Evolutionary conservation across 164 flowering plant species (phyloP).

Genomic region (Vitis riparia): DNA sequence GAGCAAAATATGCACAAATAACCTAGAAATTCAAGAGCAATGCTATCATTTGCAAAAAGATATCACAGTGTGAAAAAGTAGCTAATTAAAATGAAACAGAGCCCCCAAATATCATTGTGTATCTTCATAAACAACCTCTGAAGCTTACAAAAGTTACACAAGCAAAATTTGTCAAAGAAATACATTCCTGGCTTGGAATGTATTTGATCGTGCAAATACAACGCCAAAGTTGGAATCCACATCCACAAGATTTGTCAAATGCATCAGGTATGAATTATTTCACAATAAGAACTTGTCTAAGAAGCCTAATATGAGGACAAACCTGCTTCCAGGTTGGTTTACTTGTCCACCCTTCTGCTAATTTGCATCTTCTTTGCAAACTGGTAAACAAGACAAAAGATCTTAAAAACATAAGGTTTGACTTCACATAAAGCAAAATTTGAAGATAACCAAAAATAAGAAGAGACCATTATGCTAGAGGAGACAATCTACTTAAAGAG

Average conservation of each 20-base stretch:
- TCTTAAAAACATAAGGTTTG: slow-evolving; percentile 14
- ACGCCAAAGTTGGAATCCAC: not conserved
- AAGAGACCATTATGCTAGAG: not conserved
- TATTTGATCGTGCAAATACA: not conserved
- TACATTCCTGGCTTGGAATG: not conserved
- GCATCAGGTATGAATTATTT: not conserved
- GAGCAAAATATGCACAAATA: too few species aligned
- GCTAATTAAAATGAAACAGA: too few species aligned
- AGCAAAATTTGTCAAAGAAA: not conserved
- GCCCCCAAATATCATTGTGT: too few species aligned
- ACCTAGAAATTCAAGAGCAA: too few species aligned
- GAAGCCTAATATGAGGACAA: slow-evolving; percentile 5
- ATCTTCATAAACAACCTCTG: not conserved
- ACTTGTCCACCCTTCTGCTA: slow-evolving; percentile 68
- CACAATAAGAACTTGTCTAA: not conserved
- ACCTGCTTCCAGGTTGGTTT: slow-evolving; percentile 98
- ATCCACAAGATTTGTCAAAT: not conserved
- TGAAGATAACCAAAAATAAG: not conserved
- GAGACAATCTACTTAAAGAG: slow-evolving; percentile 2
- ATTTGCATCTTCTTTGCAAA: slow-evolving; percentile 70
- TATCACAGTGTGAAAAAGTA: too few species aligned
- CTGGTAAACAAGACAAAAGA: slow-evolving; percentile 43
- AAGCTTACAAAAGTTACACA: not conserved
- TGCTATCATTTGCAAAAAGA: too few species aligned
- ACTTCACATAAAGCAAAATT: slow-evolving; percentile 4